Percentiles rank a stretch among this genome's conserved stretches.
These are phyloP conservation scores for Xylaria longipes DNA, from an alignment of 495 filamentous ascomycete genomes.

Conservation along the genomic window DNA sequence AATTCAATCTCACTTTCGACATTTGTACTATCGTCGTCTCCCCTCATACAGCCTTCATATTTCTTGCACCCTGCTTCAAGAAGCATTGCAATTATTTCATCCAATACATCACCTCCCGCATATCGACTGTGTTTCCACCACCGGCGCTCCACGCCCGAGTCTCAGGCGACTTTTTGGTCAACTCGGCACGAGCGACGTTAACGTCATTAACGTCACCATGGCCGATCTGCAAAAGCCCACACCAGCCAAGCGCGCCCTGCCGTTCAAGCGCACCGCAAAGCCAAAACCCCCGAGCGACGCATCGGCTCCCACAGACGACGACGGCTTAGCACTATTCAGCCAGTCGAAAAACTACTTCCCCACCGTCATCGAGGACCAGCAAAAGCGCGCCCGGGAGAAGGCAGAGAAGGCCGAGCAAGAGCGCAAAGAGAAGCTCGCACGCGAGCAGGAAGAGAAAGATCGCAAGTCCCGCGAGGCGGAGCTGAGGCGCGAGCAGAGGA, in stretches of 20 bases:
- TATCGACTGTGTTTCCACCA: background rate
- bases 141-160: background rate
- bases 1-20: background rate
- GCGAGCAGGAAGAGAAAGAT: constrained; percentile 41
- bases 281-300: constrained; percentile 43
- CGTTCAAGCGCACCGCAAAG: constrained; percentile 70
- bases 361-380: constrained; percentile 63
- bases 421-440: constrained; percentile 29
- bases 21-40: background rate
- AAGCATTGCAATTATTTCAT: background rate
- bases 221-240: constrained; percentile 30
- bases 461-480: constrained; percentile 27
- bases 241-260: constrained; percentile 63
- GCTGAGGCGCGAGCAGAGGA: constrained; percentile 27
- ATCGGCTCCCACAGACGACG: constrained; percentile 38
- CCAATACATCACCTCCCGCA: background rate
- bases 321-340: constrained; percentile 67
- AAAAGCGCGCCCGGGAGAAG: constrained; percentile 46
- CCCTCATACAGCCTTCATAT: background rate
- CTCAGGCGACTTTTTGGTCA: background rate
- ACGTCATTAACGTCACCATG: constrained; percentile 25
- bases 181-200: background rate
- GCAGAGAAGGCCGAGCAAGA: constrained; percentile 37
- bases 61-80: background rate
- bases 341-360: constrained; percentile 68